Conservation (phyloP, 768 basidiomycete species). For the Tulasnella sp. region DNA sequence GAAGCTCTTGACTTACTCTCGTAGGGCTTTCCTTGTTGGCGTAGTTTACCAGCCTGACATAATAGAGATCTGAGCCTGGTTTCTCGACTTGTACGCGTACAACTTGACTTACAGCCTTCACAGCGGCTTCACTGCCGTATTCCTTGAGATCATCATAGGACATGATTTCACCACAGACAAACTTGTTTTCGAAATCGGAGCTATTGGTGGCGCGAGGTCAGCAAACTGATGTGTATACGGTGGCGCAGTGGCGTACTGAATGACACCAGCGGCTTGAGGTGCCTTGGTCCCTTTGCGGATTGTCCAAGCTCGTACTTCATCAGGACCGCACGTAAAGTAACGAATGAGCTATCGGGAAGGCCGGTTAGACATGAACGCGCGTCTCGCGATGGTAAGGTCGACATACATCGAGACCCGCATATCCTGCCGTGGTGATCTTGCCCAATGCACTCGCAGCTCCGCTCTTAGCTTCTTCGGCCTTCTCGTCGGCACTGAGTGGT, state of each 20-base stretch:
- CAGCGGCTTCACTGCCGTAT: slow-evolving; percentile 81
- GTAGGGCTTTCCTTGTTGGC: slow-evolving; percentile 96
- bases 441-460: slow-evolving; percentile 74
- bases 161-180: slow-evolving; percentile 98
- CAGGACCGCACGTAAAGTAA: slow-evolving; percentile 96
- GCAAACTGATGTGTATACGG: not conserved
- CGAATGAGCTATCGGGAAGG: slow-evolving; percentile 66
- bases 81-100: not conserved
- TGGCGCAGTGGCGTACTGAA: slow-evolving; percentile 61
- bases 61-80: slow-evolving; percentile 19
- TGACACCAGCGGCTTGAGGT: slow-evolving; percentile 96
- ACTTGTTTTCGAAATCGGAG: slow-evolving; percentile 97
- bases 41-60: slow-evolving; percentile 66
- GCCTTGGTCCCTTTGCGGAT: slow-evolving; percentile 92
- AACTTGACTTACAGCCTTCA: slow-evolving; percentile 65
- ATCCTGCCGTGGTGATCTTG: slow-evolving; percentile 95
- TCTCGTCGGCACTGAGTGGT: slow-evolving; percentile 55
- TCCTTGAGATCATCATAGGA: slow-evolving; percentile 84
- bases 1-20: slow-evolving; percentile 59
- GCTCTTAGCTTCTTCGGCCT: slow-evolving; percentile 71
- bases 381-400: not conserved
- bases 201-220: slow-evolving; percentile 40
- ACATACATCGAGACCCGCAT: slow-evolving; percentile 75
- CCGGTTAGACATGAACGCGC: not conserved
- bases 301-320: slow-evolving; percentile 98